Evolutionary conservation across 1,284 basidiomycete genomes (phyloP).

Genomic region (Apiotrichum mycotoxinovorans): DNA sequence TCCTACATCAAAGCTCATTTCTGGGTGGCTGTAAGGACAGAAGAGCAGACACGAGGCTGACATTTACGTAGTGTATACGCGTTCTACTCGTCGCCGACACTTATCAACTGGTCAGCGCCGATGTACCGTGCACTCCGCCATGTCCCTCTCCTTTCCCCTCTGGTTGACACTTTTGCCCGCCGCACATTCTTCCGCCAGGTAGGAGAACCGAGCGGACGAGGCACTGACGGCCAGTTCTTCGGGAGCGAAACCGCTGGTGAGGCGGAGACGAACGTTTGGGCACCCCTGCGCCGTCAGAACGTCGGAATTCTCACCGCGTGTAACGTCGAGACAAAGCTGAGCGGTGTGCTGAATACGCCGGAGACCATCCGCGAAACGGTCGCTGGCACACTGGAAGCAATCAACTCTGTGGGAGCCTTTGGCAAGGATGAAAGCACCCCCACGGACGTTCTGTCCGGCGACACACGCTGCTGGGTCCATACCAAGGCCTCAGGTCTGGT

Average conservation of each 20-base stretch:
- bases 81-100: not conserved
- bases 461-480: constrained; percentile 2
- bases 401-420: no score
- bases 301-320: not conserved
- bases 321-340: not conserved
- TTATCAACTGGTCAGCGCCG: not conserved
- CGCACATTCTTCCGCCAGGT: constrained; percentile 3
- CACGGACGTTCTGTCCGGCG: no score
- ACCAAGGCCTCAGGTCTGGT: not conserved
- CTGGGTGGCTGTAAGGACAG: not conserved
- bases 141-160: not conserved
- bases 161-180: not conserved
- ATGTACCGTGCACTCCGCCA: not conserved
- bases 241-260: not conserved
- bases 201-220: not conserved
- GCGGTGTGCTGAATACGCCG: not conserved
- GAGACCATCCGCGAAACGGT: not conserved
- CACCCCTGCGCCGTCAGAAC: not conserved
- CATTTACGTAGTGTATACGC: not conserved
- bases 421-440: no score
- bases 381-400: not conserved
- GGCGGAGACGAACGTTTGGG: not conserved
- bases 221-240: not conserved
- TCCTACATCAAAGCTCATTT: not conserved
- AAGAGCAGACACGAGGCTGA: not conserved